A percentile compares a stretch with the other conserved stretches of the same genome.
phyloP scores from a whole-genome alignment of 1,284 basidiomycete genomes.

The Apiotrichum siamense region DNA sequence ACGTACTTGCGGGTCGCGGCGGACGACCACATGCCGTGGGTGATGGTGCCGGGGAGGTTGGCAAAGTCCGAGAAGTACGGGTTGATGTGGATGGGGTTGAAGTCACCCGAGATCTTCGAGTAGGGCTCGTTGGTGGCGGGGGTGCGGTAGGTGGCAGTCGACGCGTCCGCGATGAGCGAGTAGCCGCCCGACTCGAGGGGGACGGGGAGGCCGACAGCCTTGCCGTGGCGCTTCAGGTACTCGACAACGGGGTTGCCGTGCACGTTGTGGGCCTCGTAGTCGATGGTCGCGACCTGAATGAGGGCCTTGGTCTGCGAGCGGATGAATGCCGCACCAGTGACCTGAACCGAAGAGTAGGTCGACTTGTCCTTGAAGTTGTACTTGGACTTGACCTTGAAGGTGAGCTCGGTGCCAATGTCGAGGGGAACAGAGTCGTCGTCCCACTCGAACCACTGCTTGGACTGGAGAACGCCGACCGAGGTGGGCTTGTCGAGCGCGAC shows the following conservation, averaged over 20 bases:
- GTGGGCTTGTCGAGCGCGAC: constrained; percentile 72
- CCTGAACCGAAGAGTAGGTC: constrained; percentile 73
- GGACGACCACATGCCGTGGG: constrained; percentile 94
- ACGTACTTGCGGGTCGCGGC: constrained; percentile 90
- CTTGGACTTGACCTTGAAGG: constrained; percentile 82
- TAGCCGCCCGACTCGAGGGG: constrained; percentile 83
- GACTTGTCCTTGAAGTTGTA: constrained; percentile 87
- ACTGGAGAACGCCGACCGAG: constrained; percentile 80
- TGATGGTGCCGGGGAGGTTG: constrained; percentile 89
- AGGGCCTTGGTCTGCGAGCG: constrained; percentile 78
- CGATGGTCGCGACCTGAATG: constrained; percentile 79
- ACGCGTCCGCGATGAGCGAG: constrained; percentile 59
- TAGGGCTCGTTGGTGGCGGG: constrained; percentile 90
- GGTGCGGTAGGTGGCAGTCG: constrained; percentile 60
- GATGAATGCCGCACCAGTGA: constrained; percentile 77
- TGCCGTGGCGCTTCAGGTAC: constrained; percentile 86
- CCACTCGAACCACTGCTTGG: constrained; percentile 99
- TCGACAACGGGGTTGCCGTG: constrained; percentile 90
- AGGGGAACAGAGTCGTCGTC: constrained; percentile 73
- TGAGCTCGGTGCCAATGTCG: constrained; percentile 70
- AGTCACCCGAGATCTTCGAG: constrained; percentile 93
- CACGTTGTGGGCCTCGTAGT: constrained; percentile 78
- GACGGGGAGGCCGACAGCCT: constrained; percentile 65
- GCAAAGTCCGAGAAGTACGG: constrained; percentile 97
- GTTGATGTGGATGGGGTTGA: constrained; percentile 90